Evolutionary conservation across 306 rosid species (phyloP), one percentile per base, ranked within the genome.

Genomic region (Cicer arietinum): DNA sequence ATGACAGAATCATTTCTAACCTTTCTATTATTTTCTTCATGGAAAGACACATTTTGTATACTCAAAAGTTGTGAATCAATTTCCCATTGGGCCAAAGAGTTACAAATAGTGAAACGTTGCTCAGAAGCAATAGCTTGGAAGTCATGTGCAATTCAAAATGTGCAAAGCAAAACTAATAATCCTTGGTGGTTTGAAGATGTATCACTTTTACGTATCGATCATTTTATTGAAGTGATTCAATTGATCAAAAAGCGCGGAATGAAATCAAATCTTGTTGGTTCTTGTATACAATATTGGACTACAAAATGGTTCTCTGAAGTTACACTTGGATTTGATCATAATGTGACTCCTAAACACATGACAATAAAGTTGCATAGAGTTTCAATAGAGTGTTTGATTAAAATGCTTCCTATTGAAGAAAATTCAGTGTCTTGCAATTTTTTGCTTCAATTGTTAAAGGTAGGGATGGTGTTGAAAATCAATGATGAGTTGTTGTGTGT

Each of bases 111-210:
- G 58, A 84, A 80, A 62, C 77, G 80, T 16, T 89, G 98, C 77
- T 14, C 91, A 0, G 94, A 91, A 75, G 81, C 94, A 58, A 85
- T 91, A 62, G 91, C 98, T 48, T 79, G 83, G 91, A 91, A 91
- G 75, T 87, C 91, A 20, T 20, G 48, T 18, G 20, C 42, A 30
- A 76, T 77, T 70, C 46, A 37, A 18, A 77, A 74, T 45, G 39
- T 40, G 40, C 42, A 47, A 13, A n/a, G 57, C 11, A 48, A 39
- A 39, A 7, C 47, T 0, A 73, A 8, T 5, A 73, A 86, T 45
- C 77, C 74, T 57, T 90, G 98, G 94, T 89, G 98, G 98, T 85
- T 94, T 9, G 89, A 85, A 73, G 91, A 91, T 57, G 84, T 87
- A 1, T 88, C 89, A 0, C 8, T 22, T 41, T 84, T 94, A 1